phyloP scores from a whole-genome alignment of 805 yeast species.

The Clavispora fructus region DNA sequence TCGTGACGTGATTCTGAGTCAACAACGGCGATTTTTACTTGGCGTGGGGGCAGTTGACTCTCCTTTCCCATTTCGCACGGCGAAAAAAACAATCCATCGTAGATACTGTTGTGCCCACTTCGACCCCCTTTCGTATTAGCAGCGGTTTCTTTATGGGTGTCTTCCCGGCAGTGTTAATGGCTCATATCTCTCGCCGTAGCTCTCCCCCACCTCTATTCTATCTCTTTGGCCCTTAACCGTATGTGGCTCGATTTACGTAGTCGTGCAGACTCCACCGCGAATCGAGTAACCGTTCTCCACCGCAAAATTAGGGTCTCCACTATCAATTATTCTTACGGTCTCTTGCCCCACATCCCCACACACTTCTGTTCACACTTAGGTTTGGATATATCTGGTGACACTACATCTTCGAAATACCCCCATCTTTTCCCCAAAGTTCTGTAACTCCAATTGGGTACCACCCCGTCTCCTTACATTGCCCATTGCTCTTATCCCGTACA shows the following conservation, averaged over 20 bases:
- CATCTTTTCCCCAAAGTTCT: not conserved
- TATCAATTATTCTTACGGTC: not conserved
- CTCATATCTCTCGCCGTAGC: too few species aligned
- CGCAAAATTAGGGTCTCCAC: not conserved
- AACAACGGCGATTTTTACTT: not conserved
- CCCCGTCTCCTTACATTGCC: not conserved
- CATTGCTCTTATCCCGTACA: not conserved
- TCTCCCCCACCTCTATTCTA: too few species aligned
- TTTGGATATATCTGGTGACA: not conserved
- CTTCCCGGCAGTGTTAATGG: too few species aligned
- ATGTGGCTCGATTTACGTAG: not conserved
- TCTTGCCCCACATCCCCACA: not conserved
- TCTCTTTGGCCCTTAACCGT: too few species aligned
- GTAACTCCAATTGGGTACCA: not conserved
- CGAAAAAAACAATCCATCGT: too few species aligned
- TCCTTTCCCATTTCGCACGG: too few species aligned
- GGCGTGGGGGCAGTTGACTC: not conserved
- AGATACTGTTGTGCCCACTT: too few species aligned
- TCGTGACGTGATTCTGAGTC: too few species aligned
- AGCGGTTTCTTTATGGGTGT: too few species aligned
- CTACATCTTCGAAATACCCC: not conserved
- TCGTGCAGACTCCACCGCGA: constrained; percentile 1
- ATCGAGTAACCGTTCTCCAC: not conserved
- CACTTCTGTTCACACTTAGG: not conserved
- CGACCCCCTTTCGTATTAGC: too few species aligned